Base-by-base conservation (phyloP, 805 yeast genomes). In the Ogataea minuta region DNA sequence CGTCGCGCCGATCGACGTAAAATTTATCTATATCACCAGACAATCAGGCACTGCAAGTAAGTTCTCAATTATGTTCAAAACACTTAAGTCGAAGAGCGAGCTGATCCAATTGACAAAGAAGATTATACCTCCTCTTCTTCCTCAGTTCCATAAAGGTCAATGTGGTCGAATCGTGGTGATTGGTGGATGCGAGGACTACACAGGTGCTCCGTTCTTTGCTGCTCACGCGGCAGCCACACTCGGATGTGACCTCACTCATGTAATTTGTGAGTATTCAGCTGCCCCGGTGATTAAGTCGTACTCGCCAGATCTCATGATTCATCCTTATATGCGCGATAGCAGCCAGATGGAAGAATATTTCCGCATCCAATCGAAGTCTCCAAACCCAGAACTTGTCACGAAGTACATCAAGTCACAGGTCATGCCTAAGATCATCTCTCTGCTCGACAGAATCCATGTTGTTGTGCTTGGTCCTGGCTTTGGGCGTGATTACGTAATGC, bases 161-260 rank as follows among this genome's bases (percentile, higher is more conserved):
- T 72, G 78, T 59, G 98, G 98, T 5, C 72, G 87, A 43, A 70
- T 91, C 2, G 87, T 82, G 9, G 86, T 91, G 1, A 75, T 91
- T 46, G 99, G 99, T 15, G 99, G 99, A 1, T 82, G 93, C 60
- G 90, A 85, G 59, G 97, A 91, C 59, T 91, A 89, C 59, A 90
- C 97, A 0, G 99, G 99, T 0, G 99, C 99, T 0, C 98, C 98
- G 2, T 93, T 71, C 62, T 93, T 93, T 60, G 75, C 95, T 24
- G 84, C 95, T 4, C 83, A 84, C 58, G 84, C 96, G 1, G 77
- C 95, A 1, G 85, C 95, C 2, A 63, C 84, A 25, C 71, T 83
- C 34, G 99, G 99, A 1, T 82, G 89, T 37, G 99, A 91, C 58
- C 69, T 93, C 66, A 76, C 91, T 25, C 98, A 91, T 61, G 73